Evolutionary conservation across 192 early-diverging fungal species (phyloP), one percentile per base, ranked within the genome.

Genomic region (Coemansia guatemalensis): DNA sequence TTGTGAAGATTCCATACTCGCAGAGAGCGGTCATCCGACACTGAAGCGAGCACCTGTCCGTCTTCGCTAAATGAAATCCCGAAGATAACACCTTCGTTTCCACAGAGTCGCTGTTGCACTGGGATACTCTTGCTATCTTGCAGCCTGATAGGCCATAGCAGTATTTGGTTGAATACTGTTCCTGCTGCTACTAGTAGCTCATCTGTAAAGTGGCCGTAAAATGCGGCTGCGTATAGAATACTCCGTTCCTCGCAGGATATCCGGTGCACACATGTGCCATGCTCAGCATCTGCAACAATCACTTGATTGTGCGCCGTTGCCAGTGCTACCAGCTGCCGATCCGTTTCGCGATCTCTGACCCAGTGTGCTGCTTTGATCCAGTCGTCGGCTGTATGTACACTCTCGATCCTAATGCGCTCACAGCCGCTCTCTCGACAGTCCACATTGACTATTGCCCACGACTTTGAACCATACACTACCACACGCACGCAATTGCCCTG

Each of bases 1-100:
- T 25, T 3, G 27, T 2, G 21, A 21, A 60, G 52, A 14, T 21
- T 44, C 93, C 93, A 95, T 1, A 94, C 48, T 9, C 90, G 85
- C 48, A 94, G 79, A 0, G 92, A 89, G 14, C 93, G 85, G 72
- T 95, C 93, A 52, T 95, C 93, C 1, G 90, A 92, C 5, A 90
- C 90, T 8, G 89, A 89, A 11, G 84, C 81, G 3, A 94, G 23
- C 8, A 62, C 60, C 7, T 41, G 69, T 9, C 87, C 89, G 60
- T 88, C 84, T 14, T 67, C 48, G 57, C 83, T 90, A 60, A 92
- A 90, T 25, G 84, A 63, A 17, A 94, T 81, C 29, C 87, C 83
- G 75, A 94, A 94, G 3, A 95, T 79, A 21, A 92, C 91, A 20
- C 93, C 93, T 52, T 78, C 69, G 35, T 76, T 69, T 23, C 65